Percentiles rank a stretch among this genome's conserved stretches.
These are phyloP conservation scores for Metrosideros polymorpha DNA, from an alignment of 441 rosid species.

Conservation along the genomic window DNA sequence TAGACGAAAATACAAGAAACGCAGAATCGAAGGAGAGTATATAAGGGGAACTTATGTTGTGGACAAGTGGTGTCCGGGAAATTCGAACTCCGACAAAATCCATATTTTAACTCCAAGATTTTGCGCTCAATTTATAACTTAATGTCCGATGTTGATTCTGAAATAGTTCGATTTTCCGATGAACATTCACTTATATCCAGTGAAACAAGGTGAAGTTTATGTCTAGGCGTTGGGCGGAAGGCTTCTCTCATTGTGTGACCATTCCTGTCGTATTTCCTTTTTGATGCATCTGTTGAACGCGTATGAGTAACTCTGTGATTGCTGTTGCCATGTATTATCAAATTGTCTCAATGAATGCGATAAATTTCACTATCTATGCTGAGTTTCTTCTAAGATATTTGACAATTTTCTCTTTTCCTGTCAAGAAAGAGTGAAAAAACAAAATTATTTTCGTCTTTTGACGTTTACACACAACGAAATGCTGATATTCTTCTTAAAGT, in stretches of 20 bases:
- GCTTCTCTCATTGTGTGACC: no score
- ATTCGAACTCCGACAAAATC: background rate
- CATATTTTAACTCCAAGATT: background rate
- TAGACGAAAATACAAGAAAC: background rate
- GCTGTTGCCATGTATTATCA: background rate
- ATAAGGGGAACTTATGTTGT: background rate
- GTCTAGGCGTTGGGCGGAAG: no score
- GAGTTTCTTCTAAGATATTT: background rate
- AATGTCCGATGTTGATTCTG: background rate
- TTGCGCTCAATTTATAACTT: background rate
- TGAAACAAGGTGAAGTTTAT: no score
- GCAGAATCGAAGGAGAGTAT: background rate
- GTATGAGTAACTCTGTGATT: background rate
- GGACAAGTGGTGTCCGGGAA: background rate
- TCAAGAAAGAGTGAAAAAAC: background rate
- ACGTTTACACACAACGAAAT: background rate
- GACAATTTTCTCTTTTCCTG: background rate
- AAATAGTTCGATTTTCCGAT: background rate
- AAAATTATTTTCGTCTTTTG: background rate
- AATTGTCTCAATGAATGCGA: background rate
- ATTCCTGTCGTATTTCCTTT: background rate
- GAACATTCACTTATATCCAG: no score
- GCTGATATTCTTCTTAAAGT: background rate
- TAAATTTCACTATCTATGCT: background rate
- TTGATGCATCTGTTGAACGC: background rate